phyloP scores from a whole-genome alignment of 768 basidiomycete species.

The Boletus rex-veris region DNA sequence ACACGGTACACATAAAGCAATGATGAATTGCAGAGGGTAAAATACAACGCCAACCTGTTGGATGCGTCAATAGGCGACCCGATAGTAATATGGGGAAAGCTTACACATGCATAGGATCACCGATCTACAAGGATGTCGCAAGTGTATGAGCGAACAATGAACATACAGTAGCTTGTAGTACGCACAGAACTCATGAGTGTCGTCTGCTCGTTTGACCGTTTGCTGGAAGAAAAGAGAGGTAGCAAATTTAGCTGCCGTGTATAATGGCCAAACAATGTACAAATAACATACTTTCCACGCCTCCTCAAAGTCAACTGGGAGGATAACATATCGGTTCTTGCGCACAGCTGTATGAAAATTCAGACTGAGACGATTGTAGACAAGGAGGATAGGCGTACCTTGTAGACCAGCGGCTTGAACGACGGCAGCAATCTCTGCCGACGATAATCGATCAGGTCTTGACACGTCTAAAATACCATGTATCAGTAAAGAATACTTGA shows the following conservation, averaged over 20 bases:
- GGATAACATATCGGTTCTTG: conserved; percentile 96
- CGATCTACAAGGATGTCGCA: conserved; percentile 34
- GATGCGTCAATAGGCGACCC: conserved; percentile 12
- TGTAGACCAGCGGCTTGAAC: conserved; percentile 97
- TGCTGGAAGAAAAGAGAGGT: conserved; percentile 56
- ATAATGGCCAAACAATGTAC: conserved; percentile 39
- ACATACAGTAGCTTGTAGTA: conserved; percentile 21
- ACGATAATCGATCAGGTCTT: conserved; percentile 91
- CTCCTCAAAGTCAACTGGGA: conserved; percentile 97
- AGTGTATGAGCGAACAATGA: conserved; percentile 4
- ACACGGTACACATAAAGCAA: conserved; percentile 7
- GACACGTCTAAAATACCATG: conserved; percentile 70
- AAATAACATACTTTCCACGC: conserved; percentile 95
- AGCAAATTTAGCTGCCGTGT: conserved; percentile 32
- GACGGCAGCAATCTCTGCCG: conserved; percentile 93
- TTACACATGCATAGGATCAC: conserved; percentile 32
- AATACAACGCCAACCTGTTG: conserved; percentile 33
- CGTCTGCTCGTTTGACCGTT: conserved; percentile 94
- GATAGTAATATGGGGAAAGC: conserved; percentile 32
- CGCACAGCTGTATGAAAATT: conserved; percentile 61
- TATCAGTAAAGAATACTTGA: conserved; percentile 14
- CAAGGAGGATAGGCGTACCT: conserved; percentile 44
- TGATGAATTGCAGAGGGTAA: conserved; percentile 33
- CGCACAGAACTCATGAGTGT: conserved; percentile 95
- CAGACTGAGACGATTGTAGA: background rate